A percentile compares a stretch with the other conserved stretches of the same genome.
Conservation (phyloP, 371 early-diverging fungal species). For the Mortierella sp. region DNA sequence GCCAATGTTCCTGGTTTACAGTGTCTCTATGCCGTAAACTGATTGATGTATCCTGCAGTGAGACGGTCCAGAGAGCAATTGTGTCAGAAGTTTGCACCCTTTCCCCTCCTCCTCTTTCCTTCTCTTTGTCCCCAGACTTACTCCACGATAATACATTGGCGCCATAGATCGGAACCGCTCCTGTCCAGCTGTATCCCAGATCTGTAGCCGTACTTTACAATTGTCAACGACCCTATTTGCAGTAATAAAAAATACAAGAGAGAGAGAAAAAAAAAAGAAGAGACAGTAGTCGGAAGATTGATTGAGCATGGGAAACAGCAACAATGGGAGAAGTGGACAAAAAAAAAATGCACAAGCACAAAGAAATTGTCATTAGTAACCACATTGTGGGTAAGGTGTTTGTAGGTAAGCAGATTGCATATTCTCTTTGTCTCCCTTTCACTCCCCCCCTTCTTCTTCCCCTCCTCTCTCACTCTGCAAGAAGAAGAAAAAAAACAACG, state of each 20-base stretch:
- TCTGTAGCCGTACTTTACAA: constrained; percentile 67
- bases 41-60: too few relatives aligned
- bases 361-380: background rate
- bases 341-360: background rate
- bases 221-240: constrained; percentile 61
- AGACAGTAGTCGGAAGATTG: background rate
- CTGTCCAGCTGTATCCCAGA: constrained; percentile 74
- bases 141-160: constrained; percentile 80
- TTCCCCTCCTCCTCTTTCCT: background rate
- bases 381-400: background rate
- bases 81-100: too few relatives aligned
- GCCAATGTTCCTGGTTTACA: too few relatives aligned
- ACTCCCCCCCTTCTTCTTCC: too few relatives aligned
- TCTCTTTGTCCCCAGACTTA: constrained; percentile 20
- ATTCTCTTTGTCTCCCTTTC: too few relatives aligned
- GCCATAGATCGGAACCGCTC: constrained; percentile 70
- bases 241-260: background rate
- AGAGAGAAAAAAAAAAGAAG: background rate
- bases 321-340: background rate
- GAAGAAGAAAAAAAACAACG: too few relatives aligned
- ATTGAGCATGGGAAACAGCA: too few relatives aligned
- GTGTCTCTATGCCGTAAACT: too few relatives aligned
- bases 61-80: too few relatives aligned
- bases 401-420: too few relatives aligned
- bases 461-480: too few relatives aligned